Conservation (phyloP, 768 basidiomycete species). For the Paxillus ammoniavirescens region DNA sequence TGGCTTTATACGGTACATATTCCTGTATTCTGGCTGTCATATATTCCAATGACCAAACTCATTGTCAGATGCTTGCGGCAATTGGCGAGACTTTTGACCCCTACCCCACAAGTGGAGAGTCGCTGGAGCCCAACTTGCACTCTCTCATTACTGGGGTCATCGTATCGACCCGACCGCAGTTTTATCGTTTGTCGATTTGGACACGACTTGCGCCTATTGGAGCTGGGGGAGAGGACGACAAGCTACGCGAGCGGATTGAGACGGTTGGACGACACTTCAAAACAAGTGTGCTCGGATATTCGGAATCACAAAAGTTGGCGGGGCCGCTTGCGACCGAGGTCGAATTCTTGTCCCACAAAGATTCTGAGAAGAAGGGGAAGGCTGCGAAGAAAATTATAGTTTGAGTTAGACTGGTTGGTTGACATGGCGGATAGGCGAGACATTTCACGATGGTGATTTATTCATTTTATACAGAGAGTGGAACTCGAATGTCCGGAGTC, state of each 20-base stretch:
- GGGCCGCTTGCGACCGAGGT: conserved; percentile 94
- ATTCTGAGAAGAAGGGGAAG: conserved; percentile 93
- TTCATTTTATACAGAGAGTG: conserved; percentile 28
- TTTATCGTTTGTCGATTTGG: conserved; percentile 98
- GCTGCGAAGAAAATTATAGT: conserved; percentile 74
- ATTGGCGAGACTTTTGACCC: conserved; percentile 99
- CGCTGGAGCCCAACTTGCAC: conserved; percentile 42
- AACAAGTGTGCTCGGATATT: conserved; percentile 79
- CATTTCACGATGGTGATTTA: conserved; percentile 28
- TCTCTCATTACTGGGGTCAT: conserved; percentile 91
- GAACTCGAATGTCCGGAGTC: conserved; percentile 17
- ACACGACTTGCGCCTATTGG: conserved; percentile 81
- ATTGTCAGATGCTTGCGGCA: conserved; percentile 90
- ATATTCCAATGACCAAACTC: conserved; percentile 1
- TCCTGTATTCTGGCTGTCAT: not conserved
- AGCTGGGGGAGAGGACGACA: conserved; percentile 46
- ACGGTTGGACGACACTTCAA: conserved; percentile 91
- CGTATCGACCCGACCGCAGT: conserved; percentile 89
- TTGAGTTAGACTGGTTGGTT: conserved; percentile 32
- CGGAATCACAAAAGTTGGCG: conserved; percentile 67
- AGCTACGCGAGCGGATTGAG: conserved; percentile 79
- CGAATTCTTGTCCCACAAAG: conserved; percentile 92
- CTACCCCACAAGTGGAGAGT: conserved; percentile 52
- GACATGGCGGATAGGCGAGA: conserved; percentile 13
- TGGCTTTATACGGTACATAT: conserved; percentile 91